Percentiles rank a stretch among this genome's conserved stretches.
phyloP scores from a whole-genome alignment of 225 moss, liverwort and hornwort species.

The Pleurozium schreberi region DNA sequence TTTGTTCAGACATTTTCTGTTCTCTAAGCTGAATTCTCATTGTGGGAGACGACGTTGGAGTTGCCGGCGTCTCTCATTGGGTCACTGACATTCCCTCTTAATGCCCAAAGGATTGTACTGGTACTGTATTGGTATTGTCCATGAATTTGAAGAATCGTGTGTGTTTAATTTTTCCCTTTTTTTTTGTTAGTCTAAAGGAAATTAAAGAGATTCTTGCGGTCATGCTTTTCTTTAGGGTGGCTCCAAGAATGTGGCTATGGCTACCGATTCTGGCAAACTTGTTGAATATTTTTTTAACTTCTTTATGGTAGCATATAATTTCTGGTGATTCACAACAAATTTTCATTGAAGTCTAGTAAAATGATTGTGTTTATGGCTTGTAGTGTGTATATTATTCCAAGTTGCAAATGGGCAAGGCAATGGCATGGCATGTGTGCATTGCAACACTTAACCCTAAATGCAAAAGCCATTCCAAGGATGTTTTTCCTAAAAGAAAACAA shows the following conservation, averaged over 20 bases:
- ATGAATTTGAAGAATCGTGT: not conserved
- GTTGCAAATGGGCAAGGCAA: not conserved
- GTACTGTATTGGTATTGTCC: not conserved
- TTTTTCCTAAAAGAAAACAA: too few relatives aligned
- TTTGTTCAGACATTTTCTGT: not conserved
- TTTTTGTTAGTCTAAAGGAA: not conserved
- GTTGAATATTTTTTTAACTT: not conserved
- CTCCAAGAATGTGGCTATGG: not conserved
- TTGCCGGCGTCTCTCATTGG: not conserved
- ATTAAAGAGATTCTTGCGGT: not conserved
- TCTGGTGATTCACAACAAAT: not conserved
- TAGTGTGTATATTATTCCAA: not conserved
- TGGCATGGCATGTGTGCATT: not conserved
- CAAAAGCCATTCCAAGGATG: too few relatives aligned
- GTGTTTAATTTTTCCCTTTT: not conserved
- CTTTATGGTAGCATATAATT: too few relatives aligned
- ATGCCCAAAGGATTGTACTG: not conserved
- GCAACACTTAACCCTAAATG: rapidly evolving
- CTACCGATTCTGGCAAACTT: not conserved
- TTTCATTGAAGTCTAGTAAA: not conserved
- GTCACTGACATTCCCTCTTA: not conserved
- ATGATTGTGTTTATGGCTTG: not conserved
- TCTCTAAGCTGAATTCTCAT: not conserved
- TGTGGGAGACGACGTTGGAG: not conserved
- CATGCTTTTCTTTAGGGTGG: not conserved